A percentile compares a stretch with the other conserved stretches of the same genome.
phyloP scores from a whole-genome alignment of 441 rosid genomes.

The Gossypium davidsonii region DNA sequence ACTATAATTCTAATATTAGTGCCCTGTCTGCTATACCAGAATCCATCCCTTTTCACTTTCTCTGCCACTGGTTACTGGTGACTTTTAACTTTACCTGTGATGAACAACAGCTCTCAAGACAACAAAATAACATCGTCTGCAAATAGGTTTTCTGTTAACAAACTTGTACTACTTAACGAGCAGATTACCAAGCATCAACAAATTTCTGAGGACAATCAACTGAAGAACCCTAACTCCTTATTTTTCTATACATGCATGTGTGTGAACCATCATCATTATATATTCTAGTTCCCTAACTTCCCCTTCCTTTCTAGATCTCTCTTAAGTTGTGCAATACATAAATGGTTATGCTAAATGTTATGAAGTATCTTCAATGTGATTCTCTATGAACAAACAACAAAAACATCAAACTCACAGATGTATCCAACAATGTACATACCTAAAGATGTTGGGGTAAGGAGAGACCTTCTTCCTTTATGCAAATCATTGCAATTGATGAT shows the following conservation, averaged over 20 bases:
- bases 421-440: neutral
- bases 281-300: neutral
- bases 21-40: neutral
- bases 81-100: neutral
- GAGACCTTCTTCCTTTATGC: neutral
- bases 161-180: neutral
- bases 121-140: neutral
- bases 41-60: conserved; percentile 2
- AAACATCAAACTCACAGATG: neutral
- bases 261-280: neutral
- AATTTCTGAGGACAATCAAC: neutral
- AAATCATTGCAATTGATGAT: neutral
- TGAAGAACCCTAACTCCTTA: neutral
- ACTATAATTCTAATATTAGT: neutral
- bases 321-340: neutral
- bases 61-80: neutral
- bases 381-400: neutral
- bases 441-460: neutral
- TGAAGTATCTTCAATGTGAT: neutral
- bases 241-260: neutral
- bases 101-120: neutral
- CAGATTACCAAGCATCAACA: neutral
- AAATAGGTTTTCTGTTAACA: neutral
- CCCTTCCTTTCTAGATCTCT: neutral
- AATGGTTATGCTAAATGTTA: neutral